These are phyloP conservation scores for Allium cepa DNA, from an alignment of 106 monocot species.

Conservation along the genomic window DNA sequence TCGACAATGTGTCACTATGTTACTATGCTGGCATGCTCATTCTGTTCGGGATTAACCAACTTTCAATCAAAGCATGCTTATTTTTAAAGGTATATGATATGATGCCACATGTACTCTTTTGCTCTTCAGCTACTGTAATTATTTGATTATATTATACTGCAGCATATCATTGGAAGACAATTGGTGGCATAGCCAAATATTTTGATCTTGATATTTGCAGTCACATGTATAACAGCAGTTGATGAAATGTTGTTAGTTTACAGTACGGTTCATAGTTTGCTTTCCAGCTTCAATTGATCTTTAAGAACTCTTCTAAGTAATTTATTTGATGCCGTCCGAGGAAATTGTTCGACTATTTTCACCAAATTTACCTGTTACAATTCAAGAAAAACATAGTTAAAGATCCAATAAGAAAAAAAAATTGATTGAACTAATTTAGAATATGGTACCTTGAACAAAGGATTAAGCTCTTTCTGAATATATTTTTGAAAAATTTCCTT, in stretches of 20 bases:
- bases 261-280: constrained; percentile 32
- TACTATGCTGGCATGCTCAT: constrained; percentile 26
- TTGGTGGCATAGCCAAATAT: no score
- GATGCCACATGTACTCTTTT: no score
- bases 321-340: constrained; percentile 65
- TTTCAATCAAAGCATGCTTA: no score
- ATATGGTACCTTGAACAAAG: constrained; percentile 72
- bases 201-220: no score
- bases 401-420: background rate
- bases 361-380: constrained; percentile 46
- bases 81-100: no score
- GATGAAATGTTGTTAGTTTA: no score
- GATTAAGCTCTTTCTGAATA: constrained; percentile 73
- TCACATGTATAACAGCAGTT: no score
- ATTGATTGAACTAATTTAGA: background rate
- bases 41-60: constrained; percentile 2
- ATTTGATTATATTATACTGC: no score
- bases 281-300: constrained; percentile 43
- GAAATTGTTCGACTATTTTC: constrained; percentile 58
- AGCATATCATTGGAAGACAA: no score
- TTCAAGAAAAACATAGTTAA: background rate
- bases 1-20: constrained; percentile 33
- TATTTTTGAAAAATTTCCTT: constrained; percentile 56
- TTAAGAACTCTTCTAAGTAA: constrained; percentile 50
- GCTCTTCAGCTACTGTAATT: no score